phyloP scores from a whole-genome alignment of 306 rosid species.

The Rosa chinensis region DNA sequence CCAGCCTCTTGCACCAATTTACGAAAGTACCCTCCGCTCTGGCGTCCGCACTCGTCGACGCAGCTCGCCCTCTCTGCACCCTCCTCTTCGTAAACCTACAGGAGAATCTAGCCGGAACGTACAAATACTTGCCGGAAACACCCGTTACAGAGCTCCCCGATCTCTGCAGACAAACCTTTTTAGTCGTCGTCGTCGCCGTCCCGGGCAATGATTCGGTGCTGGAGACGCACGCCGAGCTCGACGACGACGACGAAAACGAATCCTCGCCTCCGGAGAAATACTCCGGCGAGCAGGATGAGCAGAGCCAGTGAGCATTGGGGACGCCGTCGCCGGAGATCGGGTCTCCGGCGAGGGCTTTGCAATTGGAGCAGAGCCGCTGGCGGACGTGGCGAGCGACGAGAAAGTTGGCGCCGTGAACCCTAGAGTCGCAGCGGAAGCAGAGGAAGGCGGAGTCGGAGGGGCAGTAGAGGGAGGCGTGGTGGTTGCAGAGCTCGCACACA shows the following conservation, averaged over 20 bases:
- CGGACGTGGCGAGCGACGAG: slow-evolving; percentile 47
- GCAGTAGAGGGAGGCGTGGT: slow-evolving; percentile 33
- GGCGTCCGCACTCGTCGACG: not conserved
- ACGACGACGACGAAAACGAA: not conserved
- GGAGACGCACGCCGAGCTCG: slow-evolving; percentile 25
- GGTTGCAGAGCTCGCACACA: slow-evolving; percentile 36
- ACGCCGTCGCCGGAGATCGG: not conserved
- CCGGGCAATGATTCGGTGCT: slow-evolving; percentile 18
- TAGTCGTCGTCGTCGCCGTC: not conserved
- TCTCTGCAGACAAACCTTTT: not conserved
- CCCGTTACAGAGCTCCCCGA: slow-evolving; percentile 25
- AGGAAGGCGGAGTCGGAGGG: slow-evolving; percentile 39
- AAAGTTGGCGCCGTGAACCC: slow-evolving; percentile 42
- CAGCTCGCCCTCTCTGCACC: not conserved
- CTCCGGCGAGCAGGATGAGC: slow-evolving; percentile 27
- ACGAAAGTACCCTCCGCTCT: slow-evolving; percentile 20
- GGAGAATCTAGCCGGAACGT: not conserved
- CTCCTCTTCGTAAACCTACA: not conserved
- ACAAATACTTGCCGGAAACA: not conserved
- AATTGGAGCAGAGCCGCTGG: slow-evolving; percentile 28
- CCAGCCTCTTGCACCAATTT: slow-evolving; percentile 29
- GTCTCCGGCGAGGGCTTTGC: slow-evolving; percentile 10
- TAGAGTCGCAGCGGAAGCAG: slow-evolving; percentile 35
- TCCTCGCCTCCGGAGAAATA: not conserved
- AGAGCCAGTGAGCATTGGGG: not conserved